phyloP scores from a whole-genome alignment of 257 asterid genomes.

The Nicotiana benthamiana region DNA sequence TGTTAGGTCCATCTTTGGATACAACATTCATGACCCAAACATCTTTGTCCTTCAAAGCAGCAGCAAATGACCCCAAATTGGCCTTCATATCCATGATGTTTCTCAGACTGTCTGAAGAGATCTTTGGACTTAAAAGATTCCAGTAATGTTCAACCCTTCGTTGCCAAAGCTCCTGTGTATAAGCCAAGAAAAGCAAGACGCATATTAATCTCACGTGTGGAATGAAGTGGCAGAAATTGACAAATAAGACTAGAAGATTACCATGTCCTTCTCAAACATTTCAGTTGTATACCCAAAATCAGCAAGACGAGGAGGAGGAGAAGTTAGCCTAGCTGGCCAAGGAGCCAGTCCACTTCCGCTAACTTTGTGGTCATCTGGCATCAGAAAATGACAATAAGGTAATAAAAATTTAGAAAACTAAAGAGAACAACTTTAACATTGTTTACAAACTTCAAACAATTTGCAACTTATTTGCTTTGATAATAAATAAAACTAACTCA shows the following conservation, averaged over 20 bases:
- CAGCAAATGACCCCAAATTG: conserved; percentile 87
- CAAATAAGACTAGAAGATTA: conserved; percentile 23
- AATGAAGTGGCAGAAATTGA: background rate
- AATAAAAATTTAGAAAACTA: background rate
- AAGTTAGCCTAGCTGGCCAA: conserved; percentile 85
- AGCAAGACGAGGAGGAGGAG: conserved; percentile 95
- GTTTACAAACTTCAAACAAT: background rate
- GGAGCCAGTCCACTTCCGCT: conserved; percentile 86
- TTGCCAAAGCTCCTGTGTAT: conserved; percentile 68
- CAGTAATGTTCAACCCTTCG: conserved; percentile 73
- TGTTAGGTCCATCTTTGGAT: conserved; percentile 91
- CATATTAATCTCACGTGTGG: background rate
- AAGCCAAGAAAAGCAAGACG: conserved; percentile 9
- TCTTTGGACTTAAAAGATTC: conserved; percentile 68
- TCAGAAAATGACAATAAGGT: conserved; percentile 8
- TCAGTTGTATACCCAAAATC: conserved; percentile 92
- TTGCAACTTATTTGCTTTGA: background rate
- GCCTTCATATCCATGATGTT: conserved; percentile 99
- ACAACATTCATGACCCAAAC: conserved; percentile 98
- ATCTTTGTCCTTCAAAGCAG: conserved; percentile 79
- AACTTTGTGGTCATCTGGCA: conserved; percentile 76
- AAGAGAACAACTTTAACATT: background rate
- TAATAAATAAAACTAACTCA: background rate
- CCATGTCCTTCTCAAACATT: conserved; percentile 82
- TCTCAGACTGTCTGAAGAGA: conserved; percentile 59